Percentiles rank a stretch among this genome's conserved stretches.
phyloP scores from a whole-genome alignment of 768 basidiomycete genomes.

The Tubosaeta sp. region DNA sequence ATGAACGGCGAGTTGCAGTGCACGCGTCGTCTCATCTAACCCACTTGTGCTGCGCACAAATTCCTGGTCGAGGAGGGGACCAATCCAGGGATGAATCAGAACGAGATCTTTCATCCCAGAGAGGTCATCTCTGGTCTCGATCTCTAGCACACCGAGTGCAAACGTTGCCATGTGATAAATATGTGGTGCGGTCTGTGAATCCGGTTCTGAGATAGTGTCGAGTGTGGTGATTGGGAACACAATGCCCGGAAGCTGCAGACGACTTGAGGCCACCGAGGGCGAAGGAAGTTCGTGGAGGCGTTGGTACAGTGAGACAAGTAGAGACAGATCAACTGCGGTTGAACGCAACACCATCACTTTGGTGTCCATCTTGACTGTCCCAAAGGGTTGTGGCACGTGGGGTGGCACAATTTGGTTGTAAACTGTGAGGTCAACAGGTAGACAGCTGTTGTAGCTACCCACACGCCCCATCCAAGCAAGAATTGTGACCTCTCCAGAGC shows the following conservation, averaged over 20 bases:
- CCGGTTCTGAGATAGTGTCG: neutral
- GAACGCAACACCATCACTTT: neutral
- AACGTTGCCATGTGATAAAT: slow-evolving; percentile 5
- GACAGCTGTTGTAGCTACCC: slow-evolving; percentile 1
- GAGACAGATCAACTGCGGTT: too few relatives aligned
- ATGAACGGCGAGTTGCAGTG: neutral
- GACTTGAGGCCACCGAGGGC: neutral
- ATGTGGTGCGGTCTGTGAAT: too few relatives aligned
- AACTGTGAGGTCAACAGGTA: slow-evolving; percentile 1
- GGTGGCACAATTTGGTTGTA: slow-evolving; percentile 1
- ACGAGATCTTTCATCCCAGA: neutral
- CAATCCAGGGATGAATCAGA: neutral
- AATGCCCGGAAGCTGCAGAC: neutral
- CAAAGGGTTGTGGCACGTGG: slow-evolving; percentile 1
- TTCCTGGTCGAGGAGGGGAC: neutral
- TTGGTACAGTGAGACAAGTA: neutral
- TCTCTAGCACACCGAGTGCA: slow-evolving; percentile 4
- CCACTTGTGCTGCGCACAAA: neutral
- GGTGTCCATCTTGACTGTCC: neutral
- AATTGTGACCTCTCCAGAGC: neutral
- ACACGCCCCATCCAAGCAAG: slow-evolving; percentile 1
- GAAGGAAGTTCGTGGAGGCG: neutral
- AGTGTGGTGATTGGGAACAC: neutral
- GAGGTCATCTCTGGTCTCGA: neutral
- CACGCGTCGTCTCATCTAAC: neutral